A percentile compares a stretch with the other conserved stretches of the same genome.
phyloP scores from a whole-genome alignment of 2,329 filamentous ascomycete species.

The Colletotrichum sp. region DNA sequence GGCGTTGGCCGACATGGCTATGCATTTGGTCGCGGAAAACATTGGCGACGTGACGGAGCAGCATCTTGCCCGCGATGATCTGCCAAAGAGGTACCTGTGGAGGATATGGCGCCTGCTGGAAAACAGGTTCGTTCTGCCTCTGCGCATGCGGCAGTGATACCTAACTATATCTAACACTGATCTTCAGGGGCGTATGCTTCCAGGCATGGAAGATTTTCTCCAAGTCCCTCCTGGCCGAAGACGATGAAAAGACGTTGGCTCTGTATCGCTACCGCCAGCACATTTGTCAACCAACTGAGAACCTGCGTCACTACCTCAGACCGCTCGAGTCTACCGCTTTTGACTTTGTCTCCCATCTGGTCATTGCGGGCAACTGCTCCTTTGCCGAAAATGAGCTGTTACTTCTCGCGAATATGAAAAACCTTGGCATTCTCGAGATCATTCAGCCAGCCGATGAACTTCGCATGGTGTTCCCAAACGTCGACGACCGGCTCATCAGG shows the following conservation, averaged over 20 bases:
- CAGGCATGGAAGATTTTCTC: constrained; percentile 47
- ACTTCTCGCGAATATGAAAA: constrained; percentile 44
- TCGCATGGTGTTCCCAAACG: constrained; percentile 34
- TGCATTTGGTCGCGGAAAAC: constrained; percentile 40
- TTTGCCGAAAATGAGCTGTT: constrained; percentile 45
- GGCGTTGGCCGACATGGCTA: constrained; percentile 43
- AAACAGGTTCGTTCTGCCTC: constrained; percentile 36
- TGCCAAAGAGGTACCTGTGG: constrained; percentile 40
- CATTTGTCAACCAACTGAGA: constrained; percentile 38
- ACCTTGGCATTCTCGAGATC: constrained; percentile 54
- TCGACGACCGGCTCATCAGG: constrained; percentile 51
- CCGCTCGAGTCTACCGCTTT: constrained; percentile 40
- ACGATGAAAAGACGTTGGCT: constrained; percentile 38
- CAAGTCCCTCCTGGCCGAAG: constrained; percentile 33
- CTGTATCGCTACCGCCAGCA: constrained; percentile 45
- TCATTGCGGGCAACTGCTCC: constrained; percentile 39
- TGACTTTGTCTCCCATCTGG: constrained; percentile 47
- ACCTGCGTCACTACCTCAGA: constrained; percentile 39
- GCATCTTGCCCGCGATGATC: constrained; percentile 31
- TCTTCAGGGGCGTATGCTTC: constrained; percentile 37
- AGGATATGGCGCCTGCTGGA: constrained; percentile 45
- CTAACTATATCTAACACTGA: background rate
- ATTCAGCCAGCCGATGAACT: constrained; percentile 40
- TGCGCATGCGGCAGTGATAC: background rate
- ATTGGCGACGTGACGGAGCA: constrained; percentile 37